Evolutionary conservation across 441 rosid species (phyloP).

Genomic region (Populus hybrid): DNA sequence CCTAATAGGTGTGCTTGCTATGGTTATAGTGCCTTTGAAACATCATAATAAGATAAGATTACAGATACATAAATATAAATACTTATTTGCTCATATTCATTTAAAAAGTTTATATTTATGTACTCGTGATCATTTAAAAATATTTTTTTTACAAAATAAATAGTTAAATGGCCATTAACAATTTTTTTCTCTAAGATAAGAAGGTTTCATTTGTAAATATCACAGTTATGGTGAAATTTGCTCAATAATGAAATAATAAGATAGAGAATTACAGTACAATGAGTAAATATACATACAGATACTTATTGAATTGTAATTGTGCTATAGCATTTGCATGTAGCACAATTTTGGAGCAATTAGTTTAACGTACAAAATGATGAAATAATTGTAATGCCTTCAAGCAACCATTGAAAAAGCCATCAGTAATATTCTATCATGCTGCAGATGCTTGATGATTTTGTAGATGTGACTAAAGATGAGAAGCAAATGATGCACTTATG

Average conservation of each 20-base stretch:
- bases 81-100: not conserved
- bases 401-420: not conserved
- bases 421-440: conserved; percentile 19
- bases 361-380: not conserved
- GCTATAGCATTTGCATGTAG: not conserved
- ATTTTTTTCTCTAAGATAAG: not conserved
- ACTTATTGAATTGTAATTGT: not conserved
- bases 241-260: too few species aligned
- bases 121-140: not conserved
- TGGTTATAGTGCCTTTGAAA: too few species aligned
- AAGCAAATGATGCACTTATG: conserved; percentile 98
- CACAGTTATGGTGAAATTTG: not conserved
- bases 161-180: too few species aligned
- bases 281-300: too few species aligned
- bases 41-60: not conserved
- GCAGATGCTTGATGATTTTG: conserved; percentile 99
- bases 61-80: not conserved
- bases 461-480: conserved; percentile 96
- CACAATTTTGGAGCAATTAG: not conserved
- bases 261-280: not conserved
- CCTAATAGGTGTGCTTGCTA: too few species aligned
- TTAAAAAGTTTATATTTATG: not conserved
- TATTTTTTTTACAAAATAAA: not conserved
- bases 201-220: not conserved
- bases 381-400: not conserved